A percentile compares a stretch with the other conserved stretches of the same genome.
Evolutionary conservation across 169 alveolate genomes (phyloP).

Genomic region (Cryptosporidium felis): DNA sequence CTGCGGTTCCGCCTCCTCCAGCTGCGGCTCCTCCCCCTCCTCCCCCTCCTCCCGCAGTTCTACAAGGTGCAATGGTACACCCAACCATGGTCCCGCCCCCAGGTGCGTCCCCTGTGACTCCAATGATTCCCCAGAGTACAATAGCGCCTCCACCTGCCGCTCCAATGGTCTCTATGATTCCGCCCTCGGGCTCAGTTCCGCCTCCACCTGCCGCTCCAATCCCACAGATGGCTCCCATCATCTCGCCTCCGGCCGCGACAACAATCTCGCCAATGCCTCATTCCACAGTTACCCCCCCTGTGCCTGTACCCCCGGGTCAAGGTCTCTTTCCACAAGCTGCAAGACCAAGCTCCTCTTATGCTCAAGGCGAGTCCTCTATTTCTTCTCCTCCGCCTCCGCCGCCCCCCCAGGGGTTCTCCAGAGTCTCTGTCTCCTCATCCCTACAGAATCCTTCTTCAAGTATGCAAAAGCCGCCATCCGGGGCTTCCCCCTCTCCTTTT

Average conservation of each 20-base stretch:
- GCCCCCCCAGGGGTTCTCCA: background rate
- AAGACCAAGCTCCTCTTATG: background rate
- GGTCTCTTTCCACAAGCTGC: conserved; percentile 10
- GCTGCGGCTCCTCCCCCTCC: background rate
- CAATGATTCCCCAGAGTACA: background rate
- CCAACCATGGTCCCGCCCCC: background rate
- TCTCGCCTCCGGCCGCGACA: background rate
- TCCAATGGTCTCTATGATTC: background rate
- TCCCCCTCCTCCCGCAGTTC: background rate
- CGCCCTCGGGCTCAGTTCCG: background rate
- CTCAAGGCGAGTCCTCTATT: background rate
- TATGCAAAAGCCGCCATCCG: conserved; percentile 1
- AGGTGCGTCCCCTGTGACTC: background rate
- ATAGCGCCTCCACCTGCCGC: background rate
- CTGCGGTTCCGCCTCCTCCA: background rate
- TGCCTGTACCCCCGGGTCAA: background rate
- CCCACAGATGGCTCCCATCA: background rate
- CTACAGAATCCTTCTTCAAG: too few relatives aligned
- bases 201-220: background rate
- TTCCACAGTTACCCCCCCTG: background rate
- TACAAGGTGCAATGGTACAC: too few relatives aligned
- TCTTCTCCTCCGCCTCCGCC: conserved; percentile 33
- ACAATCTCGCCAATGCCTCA: background rate
- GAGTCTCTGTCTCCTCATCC: background rate
- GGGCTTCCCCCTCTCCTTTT: background rate